Conservation (phyloP, 805 yeast genomes). For the Wickerhamiella azymoides region DNA sequence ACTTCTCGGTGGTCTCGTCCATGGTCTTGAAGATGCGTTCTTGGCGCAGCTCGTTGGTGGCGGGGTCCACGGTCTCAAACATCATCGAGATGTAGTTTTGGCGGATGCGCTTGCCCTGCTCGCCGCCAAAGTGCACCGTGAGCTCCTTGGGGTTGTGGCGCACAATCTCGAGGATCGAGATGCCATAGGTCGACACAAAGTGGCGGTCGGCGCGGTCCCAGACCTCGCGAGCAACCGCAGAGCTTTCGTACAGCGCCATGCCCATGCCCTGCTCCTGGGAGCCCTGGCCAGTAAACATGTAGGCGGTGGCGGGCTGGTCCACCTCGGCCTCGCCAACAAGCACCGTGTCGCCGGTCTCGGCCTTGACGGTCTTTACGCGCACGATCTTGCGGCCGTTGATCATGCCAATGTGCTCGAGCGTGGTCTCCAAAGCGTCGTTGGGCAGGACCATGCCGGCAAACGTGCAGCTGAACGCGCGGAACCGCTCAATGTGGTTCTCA, state of each 20-base stretch:
- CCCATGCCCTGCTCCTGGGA: slow-evolving; percentile 99
- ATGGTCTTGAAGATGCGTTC: slow-evolving; percentile 94
- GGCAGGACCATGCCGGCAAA: slow-evolving; percentile 98
- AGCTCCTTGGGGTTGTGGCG: slow-evolving; percentile 89
- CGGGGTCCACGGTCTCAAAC: slow-evolving; percentile 83
- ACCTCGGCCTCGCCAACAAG: slow-evolving; percentile 94
- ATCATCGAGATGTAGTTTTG: slow-evolving; percentile 93
- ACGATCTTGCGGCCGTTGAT: slow-evolving; percentile 96
- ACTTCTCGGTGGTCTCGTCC: slow-evolving; percentile 64
- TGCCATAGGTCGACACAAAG: slow-evolving; percentile 87
- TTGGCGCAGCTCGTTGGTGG: slow-evolving; percentile 59
- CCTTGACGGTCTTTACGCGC: slow-evolving; percentile 78
- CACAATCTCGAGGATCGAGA: slow-evolving; percentile 92
- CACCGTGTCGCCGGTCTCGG: slow-evolving; percentile 63
- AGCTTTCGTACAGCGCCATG: slow-evolving; percentile 88
- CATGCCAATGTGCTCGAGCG: slow-evolving; percentile 94
- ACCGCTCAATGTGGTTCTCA: slow-evolving; percentile 88
- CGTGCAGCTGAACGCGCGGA: slow-evolving; percentile 79
- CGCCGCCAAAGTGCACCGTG: slow-evolving; percentile 96
- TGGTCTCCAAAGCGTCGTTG: slow-evolving; percentile 74
- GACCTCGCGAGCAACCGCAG: slow-evolving; percentile 83
- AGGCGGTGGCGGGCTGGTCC: slow-evolving; percentile 94
- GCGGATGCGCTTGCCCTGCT: slow-evolving; percentile 87
- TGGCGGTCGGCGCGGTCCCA: slow-evolving; percentile 98
- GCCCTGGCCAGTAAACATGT: slow-evolving; percentile 98